Evolutionary conservation across 1,284 basidiomycete species (phyloP).

Genomic region (Trichosporon sp.): DNA sequence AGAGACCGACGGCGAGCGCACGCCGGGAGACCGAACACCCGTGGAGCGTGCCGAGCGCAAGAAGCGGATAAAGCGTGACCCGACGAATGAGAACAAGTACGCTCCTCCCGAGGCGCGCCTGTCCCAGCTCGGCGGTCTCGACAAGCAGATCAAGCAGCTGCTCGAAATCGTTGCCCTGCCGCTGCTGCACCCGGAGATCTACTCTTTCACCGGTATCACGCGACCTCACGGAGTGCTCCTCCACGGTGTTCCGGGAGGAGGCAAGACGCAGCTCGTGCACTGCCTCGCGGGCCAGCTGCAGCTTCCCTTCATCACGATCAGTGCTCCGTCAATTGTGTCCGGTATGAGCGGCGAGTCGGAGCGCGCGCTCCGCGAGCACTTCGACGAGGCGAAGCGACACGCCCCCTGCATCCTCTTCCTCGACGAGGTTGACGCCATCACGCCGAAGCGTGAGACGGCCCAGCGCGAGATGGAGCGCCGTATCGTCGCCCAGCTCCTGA

Average conservation of each 20-base stretch:
- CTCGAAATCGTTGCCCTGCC: conserved; percentile 95
- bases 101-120: conserved; percentile 59
- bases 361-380: conserved; percentile 91
- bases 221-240: conserved; percentile 91
- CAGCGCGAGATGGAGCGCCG: conserved; percentile 97
- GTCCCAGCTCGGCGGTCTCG: conserved; percentile 84
- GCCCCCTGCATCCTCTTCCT: conserved; percentile 91
- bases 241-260: conserved; percentile 95
- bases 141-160: conserved; percentile 84
- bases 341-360: conserved; percentile 98
- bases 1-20: conserved; percentile 22
- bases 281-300: conserved; percentile 92
- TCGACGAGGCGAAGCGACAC: conserved; percentile 89
- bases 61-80: conserved; percentile 30
- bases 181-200: conserved; percentile 91
- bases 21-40: conserved; percentile 9
- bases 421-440: conserved; percentile 98
- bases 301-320: conserved; percentile 89
- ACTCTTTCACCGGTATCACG: conserved; percentile 87
- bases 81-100: conserved; percentile 42
- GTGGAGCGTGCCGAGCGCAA: conserved; percentile 11
- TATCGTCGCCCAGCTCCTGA: conserved; percentile 95
- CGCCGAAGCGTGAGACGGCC: conserved; percentile 94
- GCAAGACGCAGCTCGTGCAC: conserved; percentile 88
- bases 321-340: conserved; percentile 90